Evolutionary conservation across 2,329 filamentous ascomycete genomes (phyloP).

Genomic region (Aureobasidium uvarum): DNA sequence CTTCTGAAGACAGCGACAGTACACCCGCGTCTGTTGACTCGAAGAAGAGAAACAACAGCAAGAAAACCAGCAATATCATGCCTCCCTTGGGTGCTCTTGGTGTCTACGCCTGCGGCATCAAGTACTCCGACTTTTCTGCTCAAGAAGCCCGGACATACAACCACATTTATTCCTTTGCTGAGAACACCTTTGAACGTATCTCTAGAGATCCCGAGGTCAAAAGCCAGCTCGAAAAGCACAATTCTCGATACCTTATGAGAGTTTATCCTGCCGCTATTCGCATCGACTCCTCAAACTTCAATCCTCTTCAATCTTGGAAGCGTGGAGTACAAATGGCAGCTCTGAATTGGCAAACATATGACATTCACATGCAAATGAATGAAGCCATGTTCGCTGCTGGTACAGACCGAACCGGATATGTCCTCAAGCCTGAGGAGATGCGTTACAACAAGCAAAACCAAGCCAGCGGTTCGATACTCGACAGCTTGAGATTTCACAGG

Average conservation of each 20-base stretch:
- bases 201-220: conserved; percentile 74
- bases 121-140: conserved; percentile 76
- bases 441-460: conserved; percentile 63
- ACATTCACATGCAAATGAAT: conserved; percentile 92
- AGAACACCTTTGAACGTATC: conserved; percentile 79
- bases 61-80: conserved; percentile 75
- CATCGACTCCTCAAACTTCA: conserved; percentile 87
- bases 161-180: conserved; percentile 93
- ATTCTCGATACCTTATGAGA: conserved; percentile 86
- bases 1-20: conserved; percentile 75
- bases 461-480: conserved; percentile 44
- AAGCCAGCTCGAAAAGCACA: conserved; percentile 79
- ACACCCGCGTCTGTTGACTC: conserved; percentile 55
- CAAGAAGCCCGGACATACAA: conserved; percentile 82
- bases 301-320: conserved; percentile 90
- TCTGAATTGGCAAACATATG: conserved; percentile 97
- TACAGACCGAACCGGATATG: conserved; percentile 83
- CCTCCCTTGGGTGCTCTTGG: conserved; percentile 80
- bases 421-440: conserved; percentile 85
- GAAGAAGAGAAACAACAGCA: conserved; percentile 49
- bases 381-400: conserved; percentile 96
- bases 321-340: conserved; percentile 97
- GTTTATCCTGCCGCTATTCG: conserved; percentile 86
- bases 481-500: conserved; percentile 53
- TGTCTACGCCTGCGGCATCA: conserved; percentile 73